Evolutionary conservation across 1,139 yeast species (phyloP), one percentile per base, ranked within the genome.

Genomic region (Suhomyces panamericanus): DNA sequence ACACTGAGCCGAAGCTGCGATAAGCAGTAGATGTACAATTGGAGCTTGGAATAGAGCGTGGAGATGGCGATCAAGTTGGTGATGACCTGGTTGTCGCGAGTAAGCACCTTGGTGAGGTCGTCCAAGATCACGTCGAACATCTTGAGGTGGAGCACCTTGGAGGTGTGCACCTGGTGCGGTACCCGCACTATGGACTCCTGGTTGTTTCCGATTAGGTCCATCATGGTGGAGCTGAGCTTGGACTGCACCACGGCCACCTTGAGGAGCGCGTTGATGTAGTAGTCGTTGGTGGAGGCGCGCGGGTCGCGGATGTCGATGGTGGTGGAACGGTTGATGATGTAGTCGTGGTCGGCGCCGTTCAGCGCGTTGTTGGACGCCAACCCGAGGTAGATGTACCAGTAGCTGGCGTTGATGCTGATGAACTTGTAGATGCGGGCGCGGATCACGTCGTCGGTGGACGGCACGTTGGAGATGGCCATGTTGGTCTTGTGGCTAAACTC

Each of bases 401-500:
- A 71, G 54, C 70, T 73, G 11, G 77, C 69, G 53, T 72, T 70
- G 43, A 74, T 68, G 48, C 70, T 69, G 34, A 73, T 65, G 53
- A 70, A 72, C 50, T 74, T 73, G 56, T 73, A 74, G 42, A 74
- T 70, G 48, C 78, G 58, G 52, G 73, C 77, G 44, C 78, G 61
- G 37, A 73, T 69, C 17, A 61, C 51, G 48, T 70, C 65, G 50
- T 71, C 68, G 37, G 69, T 56, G 38, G 64, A 64, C 5, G 66
- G 58, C 46, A 69, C 70, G 39, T 56, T 57, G 11, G 75, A 60
- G 20, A 73, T 54, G 44, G 64, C 60, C 43, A 73, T 58, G 44
- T 66, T 63, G 2, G 78, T 73, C 44, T 70, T 73, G 54, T 70
- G 75, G 53, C 75, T 69, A 55, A 73, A 74, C 47, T 74, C 79